Base-by-base conservation (phyloP, 345 rosid genomes). In the Corchorus capsularis region DNA sequence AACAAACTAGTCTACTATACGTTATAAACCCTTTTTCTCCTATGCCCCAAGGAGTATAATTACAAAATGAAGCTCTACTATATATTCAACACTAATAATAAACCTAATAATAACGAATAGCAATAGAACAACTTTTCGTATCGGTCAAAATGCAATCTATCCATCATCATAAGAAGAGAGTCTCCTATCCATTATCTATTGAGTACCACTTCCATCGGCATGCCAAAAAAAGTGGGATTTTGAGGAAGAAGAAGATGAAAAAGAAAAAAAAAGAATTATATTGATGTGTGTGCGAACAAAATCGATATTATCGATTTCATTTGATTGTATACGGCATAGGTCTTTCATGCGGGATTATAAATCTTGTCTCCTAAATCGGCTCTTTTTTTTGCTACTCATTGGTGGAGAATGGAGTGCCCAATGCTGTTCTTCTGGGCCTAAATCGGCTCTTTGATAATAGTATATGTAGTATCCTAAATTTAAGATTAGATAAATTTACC, bases 121-220 rank as follows among this genome's bases (percentile, higher is more conserved):
- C 14, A 6, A 50, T 13, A 53, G 1, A 53, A 6, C 1, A 54
- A n/a, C 59, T 54, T 54, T 15, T 50, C n/a, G 6, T 15, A 50
- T 3, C 59, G 3, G 69, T 64, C 50, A 64, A 64, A 64, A 64
- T 64, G 8, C 55, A 67, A 46, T 67, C 71, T 32, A 46, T 6
- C 55, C 71, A 27, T 12, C 27, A 27, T 43, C 52, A 63, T 34
- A 35, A 34, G 57, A 16, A 17, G 57, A 53, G 27, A 8, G 57
- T 53, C 9, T 54, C 59, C 54, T n/a, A 50, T 50, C 54, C 6
- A 12, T 50, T 32, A n/a, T 19, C 19, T 2, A n/a, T 55, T 55
- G 20, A 56, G 34, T 56, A 20, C 61, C 27, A n/a, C 61, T 56
- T 19, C 61, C 61, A 50, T 50, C 15, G 6, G 54, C 54, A 4